Evolutionary conservation across 2,329 filamentous ascomycete species (phyloP), one percentile per base, ranked within the genome.

Genomic region (Teratosphaeria gauchensis): DNA sequence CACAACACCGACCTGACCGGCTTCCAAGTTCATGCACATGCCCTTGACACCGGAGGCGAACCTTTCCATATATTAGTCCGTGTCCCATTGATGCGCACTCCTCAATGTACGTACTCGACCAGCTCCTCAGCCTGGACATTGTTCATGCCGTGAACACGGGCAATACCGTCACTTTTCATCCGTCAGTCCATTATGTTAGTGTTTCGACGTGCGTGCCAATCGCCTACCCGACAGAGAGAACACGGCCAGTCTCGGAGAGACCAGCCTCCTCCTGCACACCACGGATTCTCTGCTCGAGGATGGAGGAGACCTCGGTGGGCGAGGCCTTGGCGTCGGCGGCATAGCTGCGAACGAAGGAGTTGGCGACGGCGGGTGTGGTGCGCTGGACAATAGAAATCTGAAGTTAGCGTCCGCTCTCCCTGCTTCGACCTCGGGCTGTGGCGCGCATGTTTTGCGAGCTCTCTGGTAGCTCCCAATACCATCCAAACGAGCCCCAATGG

Each of bases 1-100:
- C 86, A 99, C 94, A 75, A 99, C 92, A 96, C 94, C 94, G 82
- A 99, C 94, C 82, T 97, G 94, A 79, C 94, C 94, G 80, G 94
- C 94, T 84, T 99, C 94, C 81, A 99, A 87, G 89, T 99, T 99
- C 92, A 99, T 97, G 90, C 92, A 97, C 94, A 99, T 99, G 80
- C 94, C 94, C 88, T 97, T 97, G 81, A 97, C 94, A 79, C 94
- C 94, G 68, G 94, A 99, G 74, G 94, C 90, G 84, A 99, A 99
- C 84, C 92, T 96, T 68, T 19, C 19, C 33, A 24, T 8, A 9
- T 55, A 56, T 63, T 53, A 63, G 59, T 48, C 21, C 46, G 32
- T n/a, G 28, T 24, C 48, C 42, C n/a, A 21, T 51, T 42, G 12
- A 35, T 38, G 55, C 53, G 63, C 57, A 51, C 38, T 54, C 59